Percentiles rank a stretch among this genome's conserved stretches.
Evolutionary conservation across 2,329 filamentous ascomycete genomes (phyloP).

Genomic region (Botrytis sinoallii): DNA sequence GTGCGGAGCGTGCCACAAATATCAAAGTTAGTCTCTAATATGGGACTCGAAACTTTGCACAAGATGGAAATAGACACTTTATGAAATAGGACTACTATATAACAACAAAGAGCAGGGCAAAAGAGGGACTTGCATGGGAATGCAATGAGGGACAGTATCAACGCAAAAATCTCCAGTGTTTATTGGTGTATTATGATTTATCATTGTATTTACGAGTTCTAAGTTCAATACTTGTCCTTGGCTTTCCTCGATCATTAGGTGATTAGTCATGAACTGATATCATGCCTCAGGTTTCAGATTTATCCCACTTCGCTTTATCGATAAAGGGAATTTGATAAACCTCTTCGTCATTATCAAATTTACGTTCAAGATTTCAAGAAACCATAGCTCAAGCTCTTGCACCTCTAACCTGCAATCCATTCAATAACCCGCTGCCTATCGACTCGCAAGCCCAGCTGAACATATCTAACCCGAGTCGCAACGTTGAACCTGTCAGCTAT

Average conservation of each 20-base stretch:
- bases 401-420: neutral
- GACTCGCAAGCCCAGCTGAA: neutral
- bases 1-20: neutral
- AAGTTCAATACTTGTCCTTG: neutral
- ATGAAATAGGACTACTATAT: neutral
- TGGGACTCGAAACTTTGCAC: neutral
- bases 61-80: neutral
- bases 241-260: neutral
- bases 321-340: conserved; percentile 2
- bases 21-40: neutral
- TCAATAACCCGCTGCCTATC: neutral
- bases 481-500: neutral
- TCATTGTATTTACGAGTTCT: neutral
- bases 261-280: neutral
- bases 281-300: neutral
- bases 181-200: neutral
- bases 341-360: neutral
- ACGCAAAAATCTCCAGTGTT: too few relatives aligned
- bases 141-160: too few relatives aligned
- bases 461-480: neutral
- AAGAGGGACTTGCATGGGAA: neutral
- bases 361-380: neutral
- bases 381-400: neutral
- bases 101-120: too few relatives aligned
- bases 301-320: conserved; percentile 3